Percentiles rank a stretch among this genome's conserved stretches.
Evolutionary conservation across 2,329 filamentous ascomycete species (phyloP).

Genomic region (Apiospora pterosperma): DNA sequence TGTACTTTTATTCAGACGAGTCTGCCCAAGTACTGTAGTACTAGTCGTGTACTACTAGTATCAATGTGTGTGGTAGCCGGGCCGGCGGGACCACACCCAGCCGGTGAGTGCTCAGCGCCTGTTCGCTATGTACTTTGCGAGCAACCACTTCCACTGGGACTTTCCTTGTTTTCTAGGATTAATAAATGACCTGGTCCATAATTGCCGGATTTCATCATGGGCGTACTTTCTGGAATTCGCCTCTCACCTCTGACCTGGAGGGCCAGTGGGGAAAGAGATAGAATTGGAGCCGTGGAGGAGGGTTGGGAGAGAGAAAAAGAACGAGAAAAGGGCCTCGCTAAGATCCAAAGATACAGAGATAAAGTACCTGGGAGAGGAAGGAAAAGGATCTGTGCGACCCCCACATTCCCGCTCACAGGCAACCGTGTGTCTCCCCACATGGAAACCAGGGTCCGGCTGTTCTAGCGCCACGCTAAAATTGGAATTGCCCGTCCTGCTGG

Average conservation of each 20-base stretch:
- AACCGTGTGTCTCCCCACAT: slow-evolving; percentile 1
- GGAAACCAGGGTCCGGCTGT: background rate
- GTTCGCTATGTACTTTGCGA: background rate
- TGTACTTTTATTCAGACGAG: background rate
- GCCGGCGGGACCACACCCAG: background rate
- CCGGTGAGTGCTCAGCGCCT: background rate
- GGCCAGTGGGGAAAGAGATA: background rate
- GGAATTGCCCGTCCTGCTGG: background rate
- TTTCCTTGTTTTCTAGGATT: background rate
- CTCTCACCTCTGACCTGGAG: no score
- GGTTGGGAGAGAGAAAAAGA: background rate
- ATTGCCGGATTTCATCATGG: no score
- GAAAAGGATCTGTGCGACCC: background rate
- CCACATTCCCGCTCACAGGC: background rate
- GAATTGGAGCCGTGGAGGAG: background rate
- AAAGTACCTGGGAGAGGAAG: background rate
- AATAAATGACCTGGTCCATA: no score
- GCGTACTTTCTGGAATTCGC: no score
- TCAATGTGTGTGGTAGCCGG: background rate
- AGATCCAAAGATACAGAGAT: background rate
- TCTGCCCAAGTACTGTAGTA: background rate
- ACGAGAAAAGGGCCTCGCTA: background rate
- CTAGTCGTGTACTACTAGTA: background rate
- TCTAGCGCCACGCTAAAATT: background rate
- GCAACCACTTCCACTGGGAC: background rate